These are phyloP conservation scores for Alternaria sp. DNA, from an alignment of 2,329 filamentous ascomycete genomes.

Conservation along the genomic window DNA sequence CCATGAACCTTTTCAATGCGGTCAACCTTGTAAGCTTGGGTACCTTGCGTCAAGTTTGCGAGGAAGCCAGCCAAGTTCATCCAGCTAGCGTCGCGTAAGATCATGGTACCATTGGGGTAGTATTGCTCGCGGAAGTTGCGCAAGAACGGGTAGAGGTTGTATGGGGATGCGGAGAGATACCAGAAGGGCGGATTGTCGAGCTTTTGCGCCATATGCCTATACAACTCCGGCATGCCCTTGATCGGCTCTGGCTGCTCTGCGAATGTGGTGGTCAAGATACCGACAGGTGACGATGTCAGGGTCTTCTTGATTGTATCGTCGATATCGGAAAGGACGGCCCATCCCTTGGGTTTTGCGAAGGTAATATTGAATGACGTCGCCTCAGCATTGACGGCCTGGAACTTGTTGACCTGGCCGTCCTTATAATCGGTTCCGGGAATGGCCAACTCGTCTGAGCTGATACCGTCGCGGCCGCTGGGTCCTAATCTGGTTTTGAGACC, in stretches of 20 bases:
- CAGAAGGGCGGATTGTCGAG: constrained; percentile 78
- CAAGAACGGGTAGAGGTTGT: constrained; percentile 92
- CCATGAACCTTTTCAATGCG: constrained; percentile 79
- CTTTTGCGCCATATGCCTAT: constrained; percentile 68
- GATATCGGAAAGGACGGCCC: constrained; percentile 87
- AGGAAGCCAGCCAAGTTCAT: constrained; percentile 84
- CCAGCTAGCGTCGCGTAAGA: constrained; percentile 87
- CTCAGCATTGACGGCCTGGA: constrained; percentile 42
- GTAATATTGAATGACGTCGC: constrained; percentile 72
- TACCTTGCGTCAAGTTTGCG: constrained; percentile 79
- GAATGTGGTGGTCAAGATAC: constrained; percentile 86
- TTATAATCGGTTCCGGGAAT: constrained; percentile 58
- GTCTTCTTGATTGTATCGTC: constrained; percentile 97
- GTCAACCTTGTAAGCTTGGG: constrained; percentile 84
- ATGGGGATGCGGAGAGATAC: constrained; percentile 92
- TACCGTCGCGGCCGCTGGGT: constrained; percentile 75
- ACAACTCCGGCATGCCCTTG: constrained; percentile 84
- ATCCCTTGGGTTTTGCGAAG: constrained; percentile 80
- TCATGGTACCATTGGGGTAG: constrained; percentile 81
- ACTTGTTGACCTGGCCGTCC: constrained; percentile 43
- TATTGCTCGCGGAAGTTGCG: constrained; percentile 73
- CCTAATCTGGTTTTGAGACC: constrained; percentile 61
- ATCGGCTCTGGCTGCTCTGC: constrained; percentile 76
- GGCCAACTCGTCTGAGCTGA: constrained; percentile 68
- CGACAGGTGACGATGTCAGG: constrained; percentile 78